Evolutionary conservation across 1,139 yeast genomes (phyloP).

Genomic region (Kurtzmaniella natalensis): DNA sequence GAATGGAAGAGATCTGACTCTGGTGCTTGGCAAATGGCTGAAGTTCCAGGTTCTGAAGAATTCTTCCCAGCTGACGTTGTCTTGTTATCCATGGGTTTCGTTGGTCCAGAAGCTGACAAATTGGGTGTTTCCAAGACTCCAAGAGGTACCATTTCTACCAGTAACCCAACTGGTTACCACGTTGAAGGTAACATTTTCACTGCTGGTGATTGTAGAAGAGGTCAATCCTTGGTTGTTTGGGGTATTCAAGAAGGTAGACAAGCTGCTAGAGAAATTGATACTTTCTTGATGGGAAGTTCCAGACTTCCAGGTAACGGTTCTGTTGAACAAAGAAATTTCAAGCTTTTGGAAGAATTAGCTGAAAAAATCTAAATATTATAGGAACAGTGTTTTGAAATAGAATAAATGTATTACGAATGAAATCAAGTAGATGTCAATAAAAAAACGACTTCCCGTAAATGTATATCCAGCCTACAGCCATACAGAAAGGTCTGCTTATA

Average conservation of each 20-base stretch:
- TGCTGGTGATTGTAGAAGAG: constrained; percentile 99
- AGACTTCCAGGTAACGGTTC: constrained; percentile 94
- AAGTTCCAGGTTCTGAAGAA: constrained; percentile 92
- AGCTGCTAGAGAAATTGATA: constrained; percentile 92
- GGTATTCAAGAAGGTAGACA: constrained; percentile 99
- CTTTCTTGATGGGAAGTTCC: constrained; percentile 70
- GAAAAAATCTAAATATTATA: constrained; percentile 39
- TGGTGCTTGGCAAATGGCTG: constrained; percentile 99
- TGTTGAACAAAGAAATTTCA: constrained; percentile 77
- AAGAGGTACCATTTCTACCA: constrained; percentile 82
- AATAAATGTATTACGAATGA: neutral
- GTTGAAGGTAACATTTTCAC: constrained; percentile 77
- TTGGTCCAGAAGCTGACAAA: constrained; percentile 90
- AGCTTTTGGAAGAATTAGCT: constrained; percentile 68
- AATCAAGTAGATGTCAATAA: no score
- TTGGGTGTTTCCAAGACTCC: constrained; percentile 69
- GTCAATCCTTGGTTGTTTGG: constrained; percentile 98
- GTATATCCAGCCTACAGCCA: no score
- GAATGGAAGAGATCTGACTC: constrained; percentile 96
- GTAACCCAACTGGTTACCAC: constrained; percentile 64
- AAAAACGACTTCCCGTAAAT: no score
- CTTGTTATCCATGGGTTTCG: constrained; percentile 92
- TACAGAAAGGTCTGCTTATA: no score
- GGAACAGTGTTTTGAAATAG: constrained; percentile 1
- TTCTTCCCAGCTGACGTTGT: constrained; percentile 94